Percentiles rank a stretch among this genome's conserved stretches.
These are phyloP conservation scores for Nidula microcarpa DNA, from an alignment of 768 basidiomycete genomes.

Conservation along the genomic window DNA sequence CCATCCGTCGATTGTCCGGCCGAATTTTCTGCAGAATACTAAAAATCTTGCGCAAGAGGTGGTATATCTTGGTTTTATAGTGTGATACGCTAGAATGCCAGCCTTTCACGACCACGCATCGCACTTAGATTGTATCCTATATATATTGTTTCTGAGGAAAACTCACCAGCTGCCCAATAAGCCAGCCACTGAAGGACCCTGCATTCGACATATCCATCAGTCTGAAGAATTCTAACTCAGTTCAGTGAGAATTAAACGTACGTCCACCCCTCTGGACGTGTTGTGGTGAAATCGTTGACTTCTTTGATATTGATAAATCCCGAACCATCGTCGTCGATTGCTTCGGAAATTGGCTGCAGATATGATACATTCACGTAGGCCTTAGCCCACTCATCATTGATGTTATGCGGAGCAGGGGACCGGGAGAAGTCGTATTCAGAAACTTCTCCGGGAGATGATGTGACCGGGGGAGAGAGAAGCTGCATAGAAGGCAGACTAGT, in stretches of 20 bases:
- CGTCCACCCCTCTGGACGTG: constrained; percentile 25
- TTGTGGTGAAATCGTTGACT: constrained; percentile 25
- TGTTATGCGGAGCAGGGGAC: not conserved
- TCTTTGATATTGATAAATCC: constrained; percentile 33
- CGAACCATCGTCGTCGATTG: constrained; percentile 36
- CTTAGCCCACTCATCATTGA: constrained; percentile 23
- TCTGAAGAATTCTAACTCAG: not conserved
- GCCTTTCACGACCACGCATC: not conserved
- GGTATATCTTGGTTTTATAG: constrained; percentile 12
- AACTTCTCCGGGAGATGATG: not conserved
- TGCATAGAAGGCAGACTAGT: not conserved
- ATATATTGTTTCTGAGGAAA: not conserved
- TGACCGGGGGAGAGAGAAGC: not conserved
- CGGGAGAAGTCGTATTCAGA: not conserved
- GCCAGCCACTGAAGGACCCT: constrained; percentile 21
- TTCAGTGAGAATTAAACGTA: constrained; percentile 1
- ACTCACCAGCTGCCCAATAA: constrained; percentile 20
- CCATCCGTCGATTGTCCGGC: constrained; percentile 10
- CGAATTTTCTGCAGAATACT: constrained; percentile 1
- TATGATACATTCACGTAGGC: constrained; percentile 25
- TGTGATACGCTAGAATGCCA: constrained; percentile 12
- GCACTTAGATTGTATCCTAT: too few species aligned
- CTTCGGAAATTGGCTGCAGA: constrained; percentile 30
- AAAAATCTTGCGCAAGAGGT: constrained; percentile 10
- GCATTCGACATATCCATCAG: not conserved